Conservation (phyloP, 495 filamentous ascomycete genomes). For the Xylaria scruposa region DNA sequence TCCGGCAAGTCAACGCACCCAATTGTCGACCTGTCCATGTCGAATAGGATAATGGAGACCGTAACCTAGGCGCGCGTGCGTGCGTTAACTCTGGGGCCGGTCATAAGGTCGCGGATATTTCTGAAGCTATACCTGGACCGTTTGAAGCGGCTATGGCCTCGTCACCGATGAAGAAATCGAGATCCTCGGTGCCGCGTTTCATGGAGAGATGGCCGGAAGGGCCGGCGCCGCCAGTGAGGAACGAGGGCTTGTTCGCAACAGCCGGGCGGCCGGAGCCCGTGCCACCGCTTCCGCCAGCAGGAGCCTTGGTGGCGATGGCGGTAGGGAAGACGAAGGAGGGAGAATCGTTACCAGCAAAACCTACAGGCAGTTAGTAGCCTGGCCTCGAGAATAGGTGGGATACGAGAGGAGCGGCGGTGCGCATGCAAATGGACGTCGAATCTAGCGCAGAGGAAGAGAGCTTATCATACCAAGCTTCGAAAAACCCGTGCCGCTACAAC, state of each 20-base stretch:
- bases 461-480: conserved; percentile 85
- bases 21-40: conserved; percentile 98
- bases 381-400: conserved; percentile 10
- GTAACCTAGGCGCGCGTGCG: conserved; percentile 66
- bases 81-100: conserved; percentile 34
- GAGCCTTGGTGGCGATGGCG: conserved; percentile 93
- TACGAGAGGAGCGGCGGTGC: conserved; percentile 21
- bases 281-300: conserved; percentile 68
- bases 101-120: neutral
- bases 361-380: conserved; percentile 54
- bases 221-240: conserved; percentile 89
- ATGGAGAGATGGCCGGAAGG: conserved; percentile 78
- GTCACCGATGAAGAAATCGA: conserved; percentile 99
- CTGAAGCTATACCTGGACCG: conserved; percentile 71
- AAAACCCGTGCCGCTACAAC: conserved; percentile 90
- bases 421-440: conserved; percentile 7
- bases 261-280: conserved; percentile 86
- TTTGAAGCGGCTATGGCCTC: conserved; percentile 84
- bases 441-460: conserved; percentile 21
- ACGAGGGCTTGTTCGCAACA: conserved; percentile 92
- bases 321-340: conserved; percentile 99
- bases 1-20: conserved; percentile 59
- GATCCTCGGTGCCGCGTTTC: conserved; percentile 95
- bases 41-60: conserved; percentile 96
- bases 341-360: conserved; percentile 98